phyloP scores from a whole-genome alignment of 495 filamentous ascomycete species.

The Xylaria acuta region DNA sequence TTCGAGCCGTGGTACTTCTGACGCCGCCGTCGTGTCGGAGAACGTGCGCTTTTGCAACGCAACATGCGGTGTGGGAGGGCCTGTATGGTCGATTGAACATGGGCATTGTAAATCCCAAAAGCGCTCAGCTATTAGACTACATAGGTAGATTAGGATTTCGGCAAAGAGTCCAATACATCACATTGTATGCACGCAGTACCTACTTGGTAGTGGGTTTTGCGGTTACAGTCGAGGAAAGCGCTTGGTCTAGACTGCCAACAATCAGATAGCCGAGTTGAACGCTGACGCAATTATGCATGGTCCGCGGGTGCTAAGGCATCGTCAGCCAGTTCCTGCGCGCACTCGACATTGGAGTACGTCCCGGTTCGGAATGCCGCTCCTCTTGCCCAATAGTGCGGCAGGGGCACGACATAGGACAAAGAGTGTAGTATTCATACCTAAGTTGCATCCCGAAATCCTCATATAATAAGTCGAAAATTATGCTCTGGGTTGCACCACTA shows the following conservation, averaged over 20 bases:
- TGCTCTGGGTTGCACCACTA: neutral
- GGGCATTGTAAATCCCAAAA: neutral
- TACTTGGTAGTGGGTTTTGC: neutral
- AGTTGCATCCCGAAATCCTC: neutral
- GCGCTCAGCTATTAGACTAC: neutral
- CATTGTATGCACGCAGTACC: neutral
- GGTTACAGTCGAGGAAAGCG: neutral
- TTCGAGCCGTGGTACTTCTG: neutral
- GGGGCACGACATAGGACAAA: neutral
- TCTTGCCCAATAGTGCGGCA: neutral
- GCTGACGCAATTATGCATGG: constrained; percentile 28
- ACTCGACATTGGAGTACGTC: neutral
- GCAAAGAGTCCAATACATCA: constrained; percentile 10
- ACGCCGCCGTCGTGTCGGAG: neutral
- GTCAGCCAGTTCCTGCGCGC: constrained; percentile 1
- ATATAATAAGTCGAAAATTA: neutral
- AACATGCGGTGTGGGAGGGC: neutral
- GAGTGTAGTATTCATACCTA: neutral
- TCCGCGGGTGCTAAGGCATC: neutral
- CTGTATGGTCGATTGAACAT: neutral
- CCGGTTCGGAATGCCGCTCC: neutral
- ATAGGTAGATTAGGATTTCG: neutral
- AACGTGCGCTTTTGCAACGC: neutral
- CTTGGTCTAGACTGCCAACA: constrained; percentile 13
- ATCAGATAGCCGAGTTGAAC: constrained; percentile 3